A percentile compares a stretch with the other conserved stretches of the same genome.
These are phyloP conservation scores for Oryza longistaminata DNA, from an alignment of 176 grass and related monocot genomes.

Conservation along the genomic window DNA sequence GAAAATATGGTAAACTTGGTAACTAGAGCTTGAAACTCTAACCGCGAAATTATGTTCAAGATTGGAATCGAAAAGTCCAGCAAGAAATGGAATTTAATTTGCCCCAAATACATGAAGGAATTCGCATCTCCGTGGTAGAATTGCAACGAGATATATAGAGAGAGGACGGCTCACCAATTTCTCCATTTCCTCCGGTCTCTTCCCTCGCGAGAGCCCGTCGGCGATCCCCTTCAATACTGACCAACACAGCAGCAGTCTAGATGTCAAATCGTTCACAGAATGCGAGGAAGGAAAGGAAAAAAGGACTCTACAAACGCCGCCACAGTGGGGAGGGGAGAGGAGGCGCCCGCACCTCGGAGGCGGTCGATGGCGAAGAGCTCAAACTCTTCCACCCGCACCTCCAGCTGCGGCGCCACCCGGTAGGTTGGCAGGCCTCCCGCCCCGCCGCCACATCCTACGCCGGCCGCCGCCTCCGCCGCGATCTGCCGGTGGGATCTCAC, in stretches of 20 bases:
- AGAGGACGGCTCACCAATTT: conserved; percentile 60
- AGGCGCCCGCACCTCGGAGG: too few species aligned
- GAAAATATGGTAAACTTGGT: background rate
- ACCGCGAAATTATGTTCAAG: background rate
- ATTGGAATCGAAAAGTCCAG: background rate
- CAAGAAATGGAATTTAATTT: background rate
- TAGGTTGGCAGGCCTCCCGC: conserved; percentile 60
- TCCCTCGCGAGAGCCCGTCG: conserved; percentile 83
- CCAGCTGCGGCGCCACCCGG: conserved; percentile 67
- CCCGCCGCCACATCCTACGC: background rate
- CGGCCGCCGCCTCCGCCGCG: conserved; percentile 19
- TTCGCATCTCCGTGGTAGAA: background rate
- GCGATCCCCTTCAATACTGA: conserved; percentile 88
- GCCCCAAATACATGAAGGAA: background rate
- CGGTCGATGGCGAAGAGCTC: too few species aligned
- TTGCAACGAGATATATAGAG: background rate
- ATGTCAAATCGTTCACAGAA: background rate
- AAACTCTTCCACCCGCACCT: conserved; percentile 71
- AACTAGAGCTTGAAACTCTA: background rate
- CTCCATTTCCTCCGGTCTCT: conserved; percentile 87
- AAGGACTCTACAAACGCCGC: background rate
- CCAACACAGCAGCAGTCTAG: background rate
- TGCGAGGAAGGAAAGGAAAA: background rate
- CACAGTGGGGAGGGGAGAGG: background rate
- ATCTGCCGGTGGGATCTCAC: conserved; percentile 74